Conservation (phyloP, 2,329 filamentous ascomycete genomes). For the Arachnopeziza araneosa region DNA sequence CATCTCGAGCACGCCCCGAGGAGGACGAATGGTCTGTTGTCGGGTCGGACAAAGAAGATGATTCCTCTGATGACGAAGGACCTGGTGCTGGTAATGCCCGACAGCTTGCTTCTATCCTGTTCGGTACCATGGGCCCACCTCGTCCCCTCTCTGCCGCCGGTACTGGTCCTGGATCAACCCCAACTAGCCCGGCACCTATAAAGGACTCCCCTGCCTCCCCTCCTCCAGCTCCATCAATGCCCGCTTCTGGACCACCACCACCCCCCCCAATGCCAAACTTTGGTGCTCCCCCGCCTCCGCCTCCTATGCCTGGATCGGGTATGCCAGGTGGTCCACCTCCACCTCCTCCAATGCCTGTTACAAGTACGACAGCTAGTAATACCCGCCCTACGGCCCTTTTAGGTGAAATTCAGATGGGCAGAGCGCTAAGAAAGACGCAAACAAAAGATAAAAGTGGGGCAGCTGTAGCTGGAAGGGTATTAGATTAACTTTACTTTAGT, state of each 20-base stretch:
- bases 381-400: conserved; percentile 61
- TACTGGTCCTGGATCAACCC: conserved; percentile 43
- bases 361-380: conserved; percentile 31
- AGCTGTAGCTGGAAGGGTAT: conserved; percentile 69
- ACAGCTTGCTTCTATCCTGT: conserved; percentile 88
- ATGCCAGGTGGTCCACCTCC: conserved; percentile 34
- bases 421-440: conserved; percentile 73
- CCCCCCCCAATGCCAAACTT: conserved; percentile 31
- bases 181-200: conserved; percentile 34
- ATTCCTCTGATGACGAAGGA: conserved; percentile 69
- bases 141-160: conserved; percentile 80
- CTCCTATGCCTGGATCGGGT: background rate
- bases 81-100: conserved; percentile 80
- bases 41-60: conserved; percentile 71
- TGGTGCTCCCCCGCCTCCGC: conserved; percentile 23
- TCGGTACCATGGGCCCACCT: conserved; percentile 94
- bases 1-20: conserved; percentile 50
- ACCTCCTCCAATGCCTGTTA: conserved; percentile 24
- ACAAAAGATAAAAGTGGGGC: conserved; percentile 82
- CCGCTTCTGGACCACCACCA: conserved; percentile 32
- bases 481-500: conserved; percentile 26
- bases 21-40: conserved; percentile 79
- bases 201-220: conserved; percentile 37
- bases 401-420: conserved; percentile 78
- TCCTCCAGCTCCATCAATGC: conserved; percentile 46